These are phyloP conservation scores for Lunularia cruciata DNA, from an alignment of 225 moss, liverwort and hornwort genomes.

Conservation along the genomic window DNA sequence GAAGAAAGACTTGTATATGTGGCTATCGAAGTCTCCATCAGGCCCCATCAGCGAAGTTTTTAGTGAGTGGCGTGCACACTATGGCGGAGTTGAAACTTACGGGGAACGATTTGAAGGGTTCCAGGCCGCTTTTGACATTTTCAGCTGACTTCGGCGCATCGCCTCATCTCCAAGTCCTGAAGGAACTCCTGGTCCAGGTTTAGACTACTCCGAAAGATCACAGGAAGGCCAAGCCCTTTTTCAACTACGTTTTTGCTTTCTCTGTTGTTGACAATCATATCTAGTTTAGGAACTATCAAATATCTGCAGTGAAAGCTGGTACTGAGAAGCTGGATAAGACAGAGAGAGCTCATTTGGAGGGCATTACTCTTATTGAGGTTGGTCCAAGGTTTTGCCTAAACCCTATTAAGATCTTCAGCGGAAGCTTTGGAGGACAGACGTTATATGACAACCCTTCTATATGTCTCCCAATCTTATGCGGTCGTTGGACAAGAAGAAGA, in stretches of 20 bases:
- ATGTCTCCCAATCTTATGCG: slow-evolving; percentile 88
- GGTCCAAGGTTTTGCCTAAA: slow-evolving; percentile 95
- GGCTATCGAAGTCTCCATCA: slow-evolving; percentile 82
- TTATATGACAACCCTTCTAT: slow-evolving; percentile 97
- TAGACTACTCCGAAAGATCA: slow-evolving; percentile 92
- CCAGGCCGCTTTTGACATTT: slow-evolving; percentile 85
- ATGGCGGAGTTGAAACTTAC: slow-evolving; percentile 97
- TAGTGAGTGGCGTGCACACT: slow-evolving; percentile 95
- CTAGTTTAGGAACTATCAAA: slow-evolving; percentile 94
- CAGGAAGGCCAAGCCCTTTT: slow-evolving; percentile 92
- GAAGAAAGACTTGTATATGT: slow-evolving; percentile 96
- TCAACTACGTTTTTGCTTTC: slow-evolving; percentile 88
- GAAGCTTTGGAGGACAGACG: slow-evolving; percentile 89
- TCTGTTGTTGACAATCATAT: slow-evolving; percentile 92
- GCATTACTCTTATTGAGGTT: slow-evolving; percentile 92
- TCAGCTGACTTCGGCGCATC: slow-evolving; percentile 78
- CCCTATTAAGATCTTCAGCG: slow-evolving; percentile 94
- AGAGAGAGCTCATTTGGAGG: slow-evolving; percentile 49
- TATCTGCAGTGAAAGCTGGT: slow-evolving; percentile 48
- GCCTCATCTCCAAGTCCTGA: slow-evolving; percentile 91
- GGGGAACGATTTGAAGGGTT: slow-evolving; percentile 92
- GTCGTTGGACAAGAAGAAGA: slow-evolving; percentile 34
- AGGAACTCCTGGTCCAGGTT: slow-evolving; percentile 87
- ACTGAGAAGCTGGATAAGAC: slow-evolving; percentile 77
- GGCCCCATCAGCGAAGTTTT: slow-evolving; percentile 93